Conservation (phyloP, 805 yeast species). For the Starmera dryadoides region DNA sequence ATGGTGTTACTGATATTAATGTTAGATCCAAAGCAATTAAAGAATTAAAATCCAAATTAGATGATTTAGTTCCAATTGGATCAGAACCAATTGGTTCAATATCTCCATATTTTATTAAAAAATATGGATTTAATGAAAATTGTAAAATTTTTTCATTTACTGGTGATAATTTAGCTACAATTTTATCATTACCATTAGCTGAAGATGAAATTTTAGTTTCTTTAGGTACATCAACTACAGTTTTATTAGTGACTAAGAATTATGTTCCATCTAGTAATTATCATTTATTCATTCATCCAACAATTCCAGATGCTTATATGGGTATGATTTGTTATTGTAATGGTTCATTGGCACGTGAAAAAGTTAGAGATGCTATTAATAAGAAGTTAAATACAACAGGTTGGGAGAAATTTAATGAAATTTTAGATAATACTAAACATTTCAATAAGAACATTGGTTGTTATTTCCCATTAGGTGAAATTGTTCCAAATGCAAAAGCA, state of each 20-base stretch:
- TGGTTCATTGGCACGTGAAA: conserved; percentile 83
- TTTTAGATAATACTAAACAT: conserved; percentile 31
- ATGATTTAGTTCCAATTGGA: conserved; percentile 42
- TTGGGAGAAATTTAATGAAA: conserved; percentile 59
- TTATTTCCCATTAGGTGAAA: conserved; percentile 87
- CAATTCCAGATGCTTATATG: conserved; percentile 71
- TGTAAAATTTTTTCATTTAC: conserved; percentile 72
- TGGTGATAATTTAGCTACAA: conserved; percentile 88
- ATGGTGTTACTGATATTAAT: conserved; percentile 11
- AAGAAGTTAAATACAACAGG: conserved; percentile 28
- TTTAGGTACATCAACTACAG: conserved; percentile 90
- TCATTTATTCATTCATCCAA: conserved; percentile 84
- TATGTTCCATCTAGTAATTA: conserved; percentile 76
- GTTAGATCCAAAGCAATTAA: conserved; percentile 6
- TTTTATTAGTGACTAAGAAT: conserved; percentile 69
- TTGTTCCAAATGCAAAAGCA: conserved; percentile 73
- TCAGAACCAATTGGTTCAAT: conserved; percentile 43
- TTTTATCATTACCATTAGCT: conserved; percentile 69
- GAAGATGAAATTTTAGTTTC: conserved; percentile 75
- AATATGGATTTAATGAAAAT: conserved; percentile 52
- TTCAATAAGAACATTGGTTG: conserved; percentile 54
- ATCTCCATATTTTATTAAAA: conserved; percentile 51
- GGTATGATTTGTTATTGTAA: conserved; percentile 94
- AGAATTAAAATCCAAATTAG: conserved; percentile 45
- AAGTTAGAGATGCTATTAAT: conserved; percentile 58